Evolutionary conservation across 495 filamentous ascomycete species (phyloP).

Genomic region (Penicillium turbatum): DNA sequence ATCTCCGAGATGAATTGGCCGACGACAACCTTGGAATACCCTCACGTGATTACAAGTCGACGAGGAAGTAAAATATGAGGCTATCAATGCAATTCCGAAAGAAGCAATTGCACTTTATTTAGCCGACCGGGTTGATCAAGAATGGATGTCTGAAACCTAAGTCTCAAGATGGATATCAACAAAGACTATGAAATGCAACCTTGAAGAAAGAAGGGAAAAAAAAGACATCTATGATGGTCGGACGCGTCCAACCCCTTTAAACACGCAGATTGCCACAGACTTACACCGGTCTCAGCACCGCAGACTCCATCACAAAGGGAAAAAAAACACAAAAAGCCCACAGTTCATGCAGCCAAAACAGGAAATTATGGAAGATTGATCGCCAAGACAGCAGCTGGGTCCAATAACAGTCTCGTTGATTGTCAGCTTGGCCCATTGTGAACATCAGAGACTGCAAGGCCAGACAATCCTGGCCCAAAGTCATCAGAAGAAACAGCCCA

Average conservation of each 20-base stretch:
- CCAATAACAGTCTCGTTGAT: slow-evolving; percentile 18
- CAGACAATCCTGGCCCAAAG: neutral
- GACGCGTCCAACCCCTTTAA: slow-evolving; percentile 13
- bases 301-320: neutral
- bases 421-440: slow-evolving; percentile 15
- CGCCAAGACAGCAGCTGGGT: neutral
- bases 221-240: neutral
- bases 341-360: slow-evolving; percentile 7
- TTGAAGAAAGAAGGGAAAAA: slow-evolving; percentile 1
- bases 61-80: neutral
- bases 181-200: slow-evolving; percentile 1
- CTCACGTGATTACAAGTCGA: neutral
- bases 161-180: neutral
- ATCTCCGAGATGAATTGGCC: neutral
- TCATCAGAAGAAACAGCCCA: neutral
- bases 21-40: neutral
- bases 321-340: slow-evolving; percentile 4
- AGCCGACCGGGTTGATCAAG: neutral
- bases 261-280: neutral
- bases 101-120: neutral
- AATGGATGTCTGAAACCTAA: neutral
- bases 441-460: neutral
- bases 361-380: slow-evolving; percentile 12
- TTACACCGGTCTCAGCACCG: slow-evolving; percentile 10
- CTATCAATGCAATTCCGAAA: neutral